These are phyloP conservation scores for Microbotryum silenes-acaulis DNA, from an alignment of 1,284 basidiomycete species.

Conservation along the genomic window DNA sequence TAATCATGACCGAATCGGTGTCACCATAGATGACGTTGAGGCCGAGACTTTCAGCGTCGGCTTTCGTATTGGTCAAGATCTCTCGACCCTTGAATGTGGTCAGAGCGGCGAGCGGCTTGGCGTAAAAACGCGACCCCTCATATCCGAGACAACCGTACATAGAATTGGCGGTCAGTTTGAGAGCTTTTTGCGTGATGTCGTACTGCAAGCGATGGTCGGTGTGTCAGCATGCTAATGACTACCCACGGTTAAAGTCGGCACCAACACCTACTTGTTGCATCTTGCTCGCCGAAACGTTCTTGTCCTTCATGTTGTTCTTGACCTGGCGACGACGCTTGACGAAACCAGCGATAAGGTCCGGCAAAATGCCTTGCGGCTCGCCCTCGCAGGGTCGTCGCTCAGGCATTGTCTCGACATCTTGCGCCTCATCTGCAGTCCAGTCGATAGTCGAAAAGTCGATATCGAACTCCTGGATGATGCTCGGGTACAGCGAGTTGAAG, in stretches of 20 bases:
- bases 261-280: conserved; percentile 62
- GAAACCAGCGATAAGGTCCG: conserved; percentile 88
- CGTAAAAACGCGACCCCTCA: conserved; percentile 93
- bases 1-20: conserved; percentile 98
- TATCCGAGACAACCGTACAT: conserved; percentile 99
- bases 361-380: conserved; percentile 72
- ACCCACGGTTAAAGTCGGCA: not conserved
- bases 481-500: conserved; percentile 98
- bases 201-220: conserved; percentile 48
- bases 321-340: conserved; percentile 84
- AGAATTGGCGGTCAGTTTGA: conserved; percentile 98
- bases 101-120: conserved; percentile 88
- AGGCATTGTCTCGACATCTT: conserved; percentile 76
- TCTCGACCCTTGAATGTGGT: conserved; percentile 98
- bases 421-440: conserved; percentile 54
- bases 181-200: conserved; percentile 93
- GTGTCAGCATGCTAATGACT: not conserved
- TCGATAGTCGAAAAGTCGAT: conserved; percentile 98
- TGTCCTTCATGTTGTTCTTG: conserved; percentile 93
- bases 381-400: conserved; percentile 71
- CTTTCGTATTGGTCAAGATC: conserved; percentile 86
- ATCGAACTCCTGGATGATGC: conserved; percentile 99
- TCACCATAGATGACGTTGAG: conserved; percentile 98
- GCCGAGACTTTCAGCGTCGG: conserved; percentile 80
- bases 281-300: conserved; percentile 63